Base-by-base conservation (phyloP, 2,329 filamentous ascomycete species). In the Pseudogymnoascus sp. region DNA sequence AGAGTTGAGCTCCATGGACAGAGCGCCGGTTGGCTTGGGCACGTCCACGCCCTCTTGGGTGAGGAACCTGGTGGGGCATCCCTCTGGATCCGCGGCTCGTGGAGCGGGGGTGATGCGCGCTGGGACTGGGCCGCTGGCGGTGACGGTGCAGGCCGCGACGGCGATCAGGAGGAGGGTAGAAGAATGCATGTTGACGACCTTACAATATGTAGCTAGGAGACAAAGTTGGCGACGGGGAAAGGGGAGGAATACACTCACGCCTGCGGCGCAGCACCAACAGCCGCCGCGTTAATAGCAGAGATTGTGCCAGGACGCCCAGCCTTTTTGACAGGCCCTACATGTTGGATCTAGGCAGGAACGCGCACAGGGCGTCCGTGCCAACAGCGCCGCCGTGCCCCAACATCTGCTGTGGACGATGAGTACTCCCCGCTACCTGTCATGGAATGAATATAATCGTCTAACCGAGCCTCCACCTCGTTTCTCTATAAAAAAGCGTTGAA, bases 11-110 rank as follows among this genome's bases (percentile, higher is more conserved):
- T 36, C 61, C 10, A 54, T 31, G 13, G 60, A n/a, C 8, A 63
- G 61, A 4, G 13, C 17, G 21, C 61, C 36, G 7, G 44, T 63
- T 11, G 61, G 58, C 41, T 58, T 63, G 3, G 61, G 61, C 31
- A 63, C 58, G 36, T 63, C 59, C 17, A 63, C 60, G 5, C 35
- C 35, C 35, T 37, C 35, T 13, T 37, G 35, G 35, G 35, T 37
- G 13, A 37, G 35, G 35, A 37, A 37, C 35, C n/a, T 13, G 35
- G 35, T 37, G 7, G 35, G 35, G 13, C 35, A 37, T n/a, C 35
- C 35, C 35, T 37, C 13, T n/a, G 35, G 35, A 13, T 37, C 35
- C 13, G n/a, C 35, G 35, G 35, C 35, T 37, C 35, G 35, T 11
- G 35, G 35, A 13, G 35, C 13, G 35, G 5, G 35, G 35, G 35